Evolutionary conservation across 306 rosid genomes (phyloP), one percentile per base, ranked within the genome.

Genomic region (Fragaria nilgerrensis): DNA sequence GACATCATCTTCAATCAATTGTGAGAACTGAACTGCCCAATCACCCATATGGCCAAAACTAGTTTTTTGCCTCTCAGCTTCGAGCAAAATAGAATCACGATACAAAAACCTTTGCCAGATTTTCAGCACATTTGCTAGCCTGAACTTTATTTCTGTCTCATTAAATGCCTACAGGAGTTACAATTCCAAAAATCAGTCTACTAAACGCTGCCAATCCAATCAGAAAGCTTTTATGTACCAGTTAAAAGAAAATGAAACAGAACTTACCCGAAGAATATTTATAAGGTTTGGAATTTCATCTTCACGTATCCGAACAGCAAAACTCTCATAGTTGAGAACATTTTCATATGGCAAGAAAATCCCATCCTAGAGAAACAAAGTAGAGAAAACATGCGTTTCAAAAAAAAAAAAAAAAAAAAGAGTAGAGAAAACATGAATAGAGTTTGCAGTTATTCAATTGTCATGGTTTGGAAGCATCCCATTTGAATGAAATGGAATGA

Each of bases 301-400:
- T 86, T 93, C 98, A 4, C 74, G 36, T 70, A 89, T 77, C 80
- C 98, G 93, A 83, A 93, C 90, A 65, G 97, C 96, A 84, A 90
- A 93, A 82, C 90, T 93, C 14, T 93, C 91, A 59, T 90, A 90
- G 91, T 93, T 89, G 75, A 93, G 86, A 80, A 91, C 81, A 77
- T 91, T 93, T 84, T 93, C 98, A 19, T 91, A 93, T 74, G 98
- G 97, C 68, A 91, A 87, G 83, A 89, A 91, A 87, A 91, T 88
- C 52, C 98, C 97, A 87, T 93, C 97, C 98, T 91, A 49, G 65
- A 80, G 65, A 85, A 61, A 75, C 65, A 68, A 76, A 63, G 68
- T 56, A 68, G 53, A 76, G 22, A 62, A 65, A 84, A 55, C 55
- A 49, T 44, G 34, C 9, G 8, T 39, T 7, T 39, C 1, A 39